A percentile compares a stretch with the other conserved stretches of the same genome.
Conservation (phyloP, 2,329 filamentous ascomycete species). For the Aspergillus japonicus region DNA sequence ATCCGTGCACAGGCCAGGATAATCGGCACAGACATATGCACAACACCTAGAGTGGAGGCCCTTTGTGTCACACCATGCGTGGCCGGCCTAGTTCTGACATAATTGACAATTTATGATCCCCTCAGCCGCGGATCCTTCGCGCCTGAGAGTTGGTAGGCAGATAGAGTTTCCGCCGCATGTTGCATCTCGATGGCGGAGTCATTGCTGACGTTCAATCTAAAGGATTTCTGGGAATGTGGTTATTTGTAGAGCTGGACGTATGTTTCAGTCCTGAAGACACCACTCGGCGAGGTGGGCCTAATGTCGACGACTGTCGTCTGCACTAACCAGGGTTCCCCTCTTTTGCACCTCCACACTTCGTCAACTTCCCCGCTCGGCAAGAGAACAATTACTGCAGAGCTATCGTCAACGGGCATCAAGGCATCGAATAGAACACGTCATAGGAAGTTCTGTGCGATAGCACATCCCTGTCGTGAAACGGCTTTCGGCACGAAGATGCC, state of each 20-base stretch:
- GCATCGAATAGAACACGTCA: background rate
- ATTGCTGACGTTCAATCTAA: background rate
- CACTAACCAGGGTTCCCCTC: background rate
- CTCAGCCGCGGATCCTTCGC: too few species aligned
- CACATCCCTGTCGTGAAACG: background rate
- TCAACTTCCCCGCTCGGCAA: background rate
- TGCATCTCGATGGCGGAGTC: too few species aligned
- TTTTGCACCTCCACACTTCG: background rate
- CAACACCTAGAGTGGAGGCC: too few species aligned
- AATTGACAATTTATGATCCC: too few species aligned
- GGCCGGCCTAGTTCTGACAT: too few species aligned
- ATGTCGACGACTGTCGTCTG: background rate
- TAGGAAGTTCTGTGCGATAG: background rate
- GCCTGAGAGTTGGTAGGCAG: too few species aligned
- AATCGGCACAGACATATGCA: too few species aligned
- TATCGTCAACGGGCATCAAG: background rate
- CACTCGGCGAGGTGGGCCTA: background rate
- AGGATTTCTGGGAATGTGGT: background rate
- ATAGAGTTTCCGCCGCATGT: too few species aligned
- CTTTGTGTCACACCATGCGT: too few species aligned
- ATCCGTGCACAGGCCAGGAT: too few species aligned
- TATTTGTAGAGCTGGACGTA: background rate
- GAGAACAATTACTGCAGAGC: background rate
- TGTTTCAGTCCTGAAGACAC: background rate
- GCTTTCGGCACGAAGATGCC: background rate